Conservation (phyloP, 192 early-diverging fungal species). For the Coemansia reversa region DNA sequence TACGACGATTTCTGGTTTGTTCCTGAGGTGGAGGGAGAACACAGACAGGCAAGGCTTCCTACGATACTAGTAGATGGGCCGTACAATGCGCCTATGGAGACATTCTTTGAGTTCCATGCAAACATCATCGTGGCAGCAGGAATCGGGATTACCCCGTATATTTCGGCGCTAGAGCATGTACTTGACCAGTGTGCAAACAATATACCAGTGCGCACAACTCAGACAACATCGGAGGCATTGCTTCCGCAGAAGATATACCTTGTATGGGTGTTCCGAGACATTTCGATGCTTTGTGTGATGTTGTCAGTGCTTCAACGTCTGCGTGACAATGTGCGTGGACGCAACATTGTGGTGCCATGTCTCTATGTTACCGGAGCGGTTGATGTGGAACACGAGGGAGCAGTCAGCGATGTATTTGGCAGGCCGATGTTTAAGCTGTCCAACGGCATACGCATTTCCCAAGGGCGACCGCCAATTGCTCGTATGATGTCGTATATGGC, state of each 20-base stretch:
- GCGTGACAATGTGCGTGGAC: constrained; percentile 32
- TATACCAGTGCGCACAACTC: constrained; percentile 42
- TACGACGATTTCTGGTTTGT: constrained; percentile 46
- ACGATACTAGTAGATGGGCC: constrained; percentile 73
- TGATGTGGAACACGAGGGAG: constrained; percentile 29
- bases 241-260: constrained; percentile 46
- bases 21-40: constrained; percentile 12
- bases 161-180: constrained; percentile 45
- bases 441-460: constrained; percentile 49
- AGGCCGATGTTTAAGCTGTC: constrained; percentile 43
- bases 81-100: constrained; percentile 72
- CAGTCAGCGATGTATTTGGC: constrained; percentile 49
- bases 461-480: constrained; percentile 38
- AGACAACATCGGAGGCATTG: constrained; percentile 39
- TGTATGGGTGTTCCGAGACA: constrained; percentile 51
- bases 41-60: constrained; percentile 51
- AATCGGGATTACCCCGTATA: constrained; percentile 79
- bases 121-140: constrained; percentile 74
- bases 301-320: constrained; percentile 32
- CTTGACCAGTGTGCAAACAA: constrained; percentile 36
- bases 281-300: constrained; percentile 35
- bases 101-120: constrained; percentile 73
- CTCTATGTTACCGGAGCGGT: constrained; percentile 42
- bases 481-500: constrained; percentile 50
- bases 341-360: constrained; percentile 46